Base-by-base conservation (phyloP, 208 protist species). In the Polymyxa betae region DNA sequence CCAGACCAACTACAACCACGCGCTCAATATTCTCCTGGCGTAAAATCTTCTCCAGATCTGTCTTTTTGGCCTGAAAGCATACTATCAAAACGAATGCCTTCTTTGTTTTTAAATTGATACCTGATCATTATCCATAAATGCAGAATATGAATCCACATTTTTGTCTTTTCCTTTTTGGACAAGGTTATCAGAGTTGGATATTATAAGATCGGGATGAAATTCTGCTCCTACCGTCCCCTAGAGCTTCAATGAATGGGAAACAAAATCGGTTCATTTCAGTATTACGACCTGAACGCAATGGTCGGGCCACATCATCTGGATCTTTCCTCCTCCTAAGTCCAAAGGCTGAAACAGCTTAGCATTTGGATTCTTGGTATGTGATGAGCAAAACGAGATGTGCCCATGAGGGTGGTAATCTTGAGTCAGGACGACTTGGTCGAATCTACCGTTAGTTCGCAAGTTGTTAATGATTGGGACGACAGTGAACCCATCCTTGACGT, bases 341-440 rank as follows among this genome's bases (percentile, higher is more conserved):
- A 38, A 82, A 38, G 72, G 72, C 40, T 82, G 35, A n/a, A 82
- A 82, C 16, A 82, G 72, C 40, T 82, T 82, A 16, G 72, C 72
- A 40, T 82, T 82, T 20, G 16, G 72, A 43, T 82, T n/a, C 72
- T 5, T 82, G 16, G 72, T n/a, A 35, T 82, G 72, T 5, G 72
- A 38, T n/a, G 72, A 82, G n/a, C 35, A 43, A 43, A 82, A 82
- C 72, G 72, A 82, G n/a, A 82, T 43, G 35, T 82, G 72, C 35
- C 72, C 72, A 5, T 45, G 5, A 40, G 72, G 72, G n/a, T 82
- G 72, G 40, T 82, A 82, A 82, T 82, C 72, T n/a, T 82, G 72
- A 12, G 72, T 82, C 72, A 82, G n/a, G 5, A 82, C 72, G 5
- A 82, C 72, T n/a, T 38, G 72, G 40, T 82, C 72, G n/a, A 82